These are phyloP conservation scores for Hemerocallis citrina DNA, from an alignment of 106 monocot species.

Conservation along the genomic window DNA sequence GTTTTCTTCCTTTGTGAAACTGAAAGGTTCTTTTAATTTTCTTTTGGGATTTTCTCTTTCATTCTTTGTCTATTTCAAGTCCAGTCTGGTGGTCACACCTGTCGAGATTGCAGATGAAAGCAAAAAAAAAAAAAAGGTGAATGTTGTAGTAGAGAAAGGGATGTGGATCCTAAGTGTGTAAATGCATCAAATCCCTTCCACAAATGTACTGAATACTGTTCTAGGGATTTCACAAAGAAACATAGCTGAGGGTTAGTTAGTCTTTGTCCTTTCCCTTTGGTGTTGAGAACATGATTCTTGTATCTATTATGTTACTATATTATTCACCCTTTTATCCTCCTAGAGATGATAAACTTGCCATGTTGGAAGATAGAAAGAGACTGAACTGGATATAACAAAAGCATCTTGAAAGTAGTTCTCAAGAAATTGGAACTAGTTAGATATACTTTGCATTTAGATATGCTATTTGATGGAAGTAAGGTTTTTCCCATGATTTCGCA, in stretches of 20 bases:
- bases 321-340: neutral
- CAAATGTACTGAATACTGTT: conserved; percentile 10
- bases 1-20: neutral
- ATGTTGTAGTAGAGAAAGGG: neutral
- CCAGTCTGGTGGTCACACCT: neutral
- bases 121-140: neutral
- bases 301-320: neutral
- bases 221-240: neutral
- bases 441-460: no score
- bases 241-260: neutral
- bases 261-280: neutral
- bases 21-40: neutral
- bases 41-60: neutral
- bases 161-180: no score
- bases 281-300: neutral
- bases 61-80: neutral
- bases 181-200: conserved; percentile 10
- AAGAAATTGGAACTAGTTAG: neutral
- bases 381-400: neutral
- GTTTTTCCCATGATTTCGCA: no score
- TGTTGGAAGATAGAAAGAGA: neutral
- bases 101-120: conserved; percentile 3
- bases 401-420: neutral
- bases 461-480: no score
- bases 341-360: neutral